phyloP scores from a whole-genome alignment of 768 basidiomycete species.

The Amanita polypyramis region DNA sequence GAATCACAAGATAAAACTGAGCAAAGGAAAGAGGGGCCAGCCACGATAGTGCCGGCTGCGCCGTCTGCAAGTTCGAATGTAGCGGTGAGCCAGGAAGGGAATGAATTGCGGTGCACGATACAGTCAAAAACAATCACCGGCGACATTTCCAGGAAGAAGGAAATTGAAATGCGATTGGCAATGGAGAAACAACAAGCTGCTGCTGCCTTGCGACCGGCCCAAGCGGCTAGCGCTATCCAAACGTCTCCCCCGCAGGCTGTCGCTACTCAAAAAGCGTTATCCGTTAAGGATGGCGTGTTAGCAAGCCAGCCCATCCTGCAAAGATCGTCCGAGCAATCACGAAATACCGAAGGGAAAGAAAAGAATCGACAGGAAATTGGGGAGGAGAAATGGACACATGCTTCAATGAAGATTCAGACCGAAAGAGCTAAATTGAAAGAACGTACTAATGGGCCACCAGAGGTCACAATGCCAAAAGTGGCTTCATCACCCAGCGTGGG shows the following conservation, averaged over 20 bases:
- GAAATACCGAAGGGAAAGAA: slow-evolving; percentile 14
- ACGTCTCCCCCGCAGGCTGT: background rate
- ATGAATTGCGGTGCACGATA: too few species aligned
- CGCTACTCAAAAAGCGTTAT: background rate
- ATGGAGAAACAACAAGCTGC: slow-evolving; percentile 8
- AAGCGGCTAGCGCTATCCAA: background rate
- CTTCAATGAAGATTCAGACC: slow-evolving; percentile 18
- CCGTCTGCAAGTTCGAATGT: background rate
- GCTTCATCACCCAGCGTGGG: background rate
- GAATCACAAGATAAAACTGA: background rate
- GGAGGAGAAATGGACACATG: slow-evolving; percentile 21
- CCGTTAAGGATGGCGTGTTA: background rate
- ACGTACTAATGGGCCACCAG: background rate
- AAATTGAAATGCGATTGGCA: slow-evolving; percentile 1
- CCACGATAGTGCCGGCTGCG: background rate
- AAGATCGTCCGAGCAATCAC: slow-evolving; percentile 6
- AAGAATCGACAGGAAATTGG: slow-evolving; percentile 19
- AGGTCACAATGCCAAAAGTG: background rate
- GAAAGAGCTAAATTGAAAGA: slow-evolving; percentile 16
- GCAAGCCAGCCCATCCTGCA: background rate
- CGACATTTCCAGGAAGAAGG: background rate
- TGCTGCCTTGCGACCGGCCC: background rate
- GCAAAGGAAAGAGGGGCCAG: background rate
- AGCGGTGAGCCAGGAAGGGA: background rate
- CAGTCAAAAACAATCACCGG: background rate